Percentiles rank a stretch among this genome's conserved stretches.
Conservation (phyloP, 2,329 filamentous ascomycete genomes). For the Fusarium chaquense region DNA sequence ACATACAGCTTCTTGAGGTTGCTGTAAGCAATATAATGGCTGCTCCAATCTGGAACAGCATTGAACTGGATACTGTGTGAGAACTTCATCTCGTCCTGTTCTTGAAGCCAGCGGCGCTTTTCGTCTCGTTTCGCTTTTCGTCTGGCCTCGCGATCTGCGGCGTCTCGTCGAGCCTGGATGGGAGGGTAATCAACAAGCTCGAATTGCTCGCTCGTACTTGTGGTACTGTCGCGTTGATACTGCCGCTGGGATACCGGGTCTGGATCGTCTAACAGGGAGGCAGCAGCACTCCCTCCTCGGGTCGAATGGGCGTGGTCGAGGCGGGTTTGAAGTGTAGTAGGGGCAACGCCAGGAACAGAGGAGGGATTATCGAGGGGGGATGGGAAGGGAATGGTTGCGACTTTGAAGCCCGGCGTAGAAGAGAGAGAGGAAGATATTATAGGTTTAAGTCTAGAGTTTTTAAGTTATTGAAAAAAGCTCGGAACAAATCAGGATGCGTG, state of each 20-base stretch:
- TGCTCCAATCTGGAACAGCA: slow-evolving; percentile 99
- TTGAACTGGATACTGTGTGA: slow-evolving; percentile 99
- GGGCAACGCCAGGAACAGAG: slow-evolving; percentile 52
- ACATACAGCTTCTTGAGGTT: slow-evolving; percentile 97
- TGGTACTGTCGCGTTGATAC: slow-evolving; percentile 15
- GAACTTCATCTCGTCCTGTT: slow-evolving; percentile 96
- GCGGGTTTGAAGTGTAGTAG: slow-evolving; percentile 33
- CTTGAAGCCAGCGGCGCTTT: slow-evolving; percentile 78
- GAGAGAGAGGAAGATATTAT: neutral
- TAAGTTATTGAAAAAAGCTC: slow-evolving; percentile 8
- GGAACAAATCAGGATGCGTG: slow-evolving; percentile 21
- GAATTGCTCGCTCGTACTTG: slow-evolving; percentile 47
- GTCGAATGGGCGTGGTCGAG: slow-evolving; percentile 42
- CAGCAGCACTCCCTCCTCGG: slow-evolving; percentile 54
- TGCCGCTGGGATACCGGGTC: slow-evolving; percentile 15
- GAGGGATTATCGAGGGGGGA: slow-evolving; percentile 53
- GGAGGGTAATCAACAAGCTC: slow-evolving; percentile 59
- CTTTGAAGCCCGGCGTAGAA: slow-evolving; percentile 12
- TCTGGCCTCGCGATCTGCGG: slow-evolving; percentile 51
- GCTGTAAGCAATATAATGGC: slow-evolving; percentile 97
- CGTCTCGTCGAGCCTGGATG: slow-evolving; percentile 48
- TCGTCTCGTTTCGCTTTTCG: slow-evolving; percentile 62
- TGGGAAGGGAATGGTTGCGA: slow-evolving; percentile 53
- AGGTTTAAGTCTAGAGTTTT: slow-evolving; percentile 9
- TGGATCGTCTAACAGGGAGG: slow-evolving; percentile 26